Evolutionary conservation across 2,329 filamentous ascomycete genomes (phyloP), one percentile per base, ranked within the genome.

Genomic region (Lasiodiplodia gonubiensis): DNA sequence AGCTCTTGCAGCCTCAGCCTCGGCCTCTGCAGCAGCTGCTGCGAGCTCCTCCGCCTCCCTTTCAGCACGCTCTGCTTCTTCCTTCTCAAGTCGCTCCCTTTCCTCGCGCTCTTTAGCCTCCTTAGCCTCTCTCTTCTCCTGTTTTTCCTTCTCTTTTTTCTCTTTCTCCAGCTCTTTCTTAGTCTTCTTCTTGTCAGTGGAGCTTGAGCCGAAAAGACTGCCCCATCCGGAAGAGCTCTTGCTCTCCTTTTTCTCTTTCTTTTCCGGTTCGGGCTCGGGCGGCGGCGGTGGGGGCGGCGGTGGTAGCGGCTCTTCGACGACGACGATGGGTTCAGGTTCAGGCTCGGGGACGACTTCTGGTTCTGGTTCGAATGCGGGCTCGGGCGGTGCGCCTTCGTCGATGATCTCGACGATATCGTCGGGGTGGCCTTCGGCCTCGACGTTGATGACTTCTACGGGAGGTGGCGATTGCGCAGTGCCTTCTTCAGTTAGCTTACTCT

Each of bases 251-350:
- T 67, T 52, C 52, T 67, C 48, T 27, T 63, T 55, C 66, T 55
- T 54, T 14, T 64, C 60, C 3, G 33, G 59, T 51, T 68, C 55
- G 10, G 54, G 53, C 21, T 30, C 33, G 18, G 52, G 51, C 12
- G 57, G 57, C 23, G 57, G 46, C 16, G 59, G 59, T 8, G 30
- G 30, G 30, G 30, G 30, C 30, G 57, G 46, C 16, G 59, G 59
- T 8, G 30, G 30, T 6, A 8, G 30, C 30, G 8, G 30, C 30
- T 33, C 30, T 33, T 33, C 30, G 30, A 35, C 59, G 16, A 48
- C 64, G 8, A 42, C 42, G 39, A 82, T 80, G n/a, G 76, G 75
- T 68, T 80, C 79, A 25, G 81, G 79, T 51, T 57, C 35, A 33
- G 64, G 18, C n/a, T 46, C 42, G 18, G 42, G 42, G 30, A 33